Evolutionary conservation across 2,329 filamentous ascomycete species (phyloP).

Genomic region (Thelonectria rubi): DNA sequence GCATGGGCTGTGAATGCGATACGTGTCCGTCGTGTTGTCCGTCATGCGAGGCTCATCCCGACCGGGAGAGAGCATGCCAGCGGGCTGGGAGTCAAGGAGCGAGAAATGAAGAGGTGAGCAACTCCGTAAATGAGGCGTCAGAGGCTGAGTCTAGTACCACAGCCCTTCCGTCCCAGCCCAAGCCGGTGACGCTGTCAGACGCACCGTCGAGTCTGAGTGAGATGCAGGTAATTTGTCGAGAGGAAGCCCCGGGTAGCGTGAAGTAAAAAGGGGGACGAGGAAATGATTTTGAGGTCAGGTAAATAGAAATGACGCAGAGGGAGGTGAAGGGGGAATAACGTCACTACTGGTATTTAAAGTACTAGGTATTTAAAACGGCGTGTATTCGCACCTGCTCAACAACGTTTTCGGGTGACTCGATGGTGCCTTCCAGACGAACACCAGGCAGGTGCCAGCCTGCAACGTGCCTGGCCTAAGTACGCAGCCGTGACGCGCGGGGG

Average conservation of each 20-base stretch:
- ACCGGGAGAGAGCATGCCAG: too few relatives aligned
- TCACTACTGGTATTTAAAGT: neutral
- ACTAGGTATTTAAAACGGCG: too few relatives aligned
- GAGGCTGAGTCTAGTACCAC: slow-evolving; percentile 2
- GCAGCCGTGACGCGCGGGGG: neutral
- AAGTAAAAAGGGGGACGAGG: neutral
- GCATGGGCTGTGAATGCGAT: neutral
- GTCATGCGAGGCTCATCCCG: slow-evolving; percentile 6
- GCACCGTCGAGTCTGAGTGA: neutral
- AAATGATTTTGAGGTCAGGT: neutral
- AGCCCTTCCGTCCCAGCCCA: neutral
- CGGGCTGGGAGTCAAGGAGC: neutral
- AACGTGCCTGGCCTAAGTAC: neutral
- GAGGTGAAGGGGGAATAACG: neutral
- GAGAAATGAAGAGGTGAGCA: slow-evolving; percentile 5
- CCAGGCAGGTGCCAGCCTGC: neutral
- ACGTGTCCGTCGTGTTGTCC: slow-evolving; percentile 7
- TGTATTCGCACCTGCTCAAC: neutral
- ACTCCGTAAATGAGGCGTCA: neutral
- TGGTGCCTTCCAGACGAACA: neutral
- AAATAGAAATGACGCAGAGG: neutral
- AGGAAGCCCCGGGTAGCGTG: neutral
- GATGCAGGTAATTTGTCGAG: too few relatives aligned
- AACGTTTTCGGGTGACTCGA: neutral
- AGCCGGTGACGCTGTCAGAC: neutral